These are phyloP conservation scores for Tetrahymena elliotti DNA, from an alignment of 73 alveolate genomes.

Conservation along the genomic window DNA sequence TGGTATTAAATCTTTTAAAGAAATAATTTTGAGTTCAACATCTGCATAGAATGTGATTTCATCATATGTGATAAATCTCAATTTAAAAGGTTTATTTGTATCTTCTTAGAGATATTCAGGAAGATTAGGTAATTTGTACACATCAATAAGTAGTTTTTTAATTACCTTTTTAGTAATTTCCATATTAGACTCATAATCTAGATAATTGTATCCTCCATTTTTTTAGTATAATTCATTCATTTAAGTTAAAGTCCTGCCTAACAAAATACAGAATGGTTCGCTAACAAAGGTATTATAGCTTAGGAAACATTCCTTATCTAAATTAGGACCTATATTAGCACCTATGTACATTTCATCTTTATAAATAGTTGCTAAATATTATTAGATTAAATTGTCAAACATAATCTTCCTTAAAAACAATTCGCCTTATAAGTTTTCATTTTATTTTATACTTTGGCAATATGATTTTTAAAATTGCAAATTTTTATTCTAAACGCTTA, in stretches of 20 bases:
- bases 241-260: neutral
- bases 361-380: neutral
- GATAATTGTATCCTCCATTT: neutral
- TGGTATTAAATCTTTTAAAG: neutral
- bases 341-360: neutral
- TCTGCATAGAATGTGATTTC: neutral
- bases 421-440: neutral
- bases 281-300: neutral
- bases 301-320: neutral
- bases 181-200: neutral
- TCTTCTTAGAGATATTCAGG: neutral
- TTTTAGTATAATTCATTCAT: neutral
- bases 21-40: neutral
- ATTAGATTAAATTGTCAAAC: neutral
- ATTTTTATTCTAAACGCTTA: neutral
- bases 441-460: neutral
- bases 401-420: neutral
- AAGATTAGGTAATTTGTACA: neutral
- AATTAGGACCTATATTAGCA: neutral
- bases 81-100: neutral
- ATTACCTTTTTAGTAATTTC: neutral
- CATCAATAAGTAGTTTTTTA: neutral
- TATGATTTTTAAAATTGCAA: neutral
- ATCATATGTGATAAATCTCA: neutral
- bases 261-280: neutral